Conservation (phyloP, 768 basidiomycete species). For the Tricholoma furcatifolium region DNA sequence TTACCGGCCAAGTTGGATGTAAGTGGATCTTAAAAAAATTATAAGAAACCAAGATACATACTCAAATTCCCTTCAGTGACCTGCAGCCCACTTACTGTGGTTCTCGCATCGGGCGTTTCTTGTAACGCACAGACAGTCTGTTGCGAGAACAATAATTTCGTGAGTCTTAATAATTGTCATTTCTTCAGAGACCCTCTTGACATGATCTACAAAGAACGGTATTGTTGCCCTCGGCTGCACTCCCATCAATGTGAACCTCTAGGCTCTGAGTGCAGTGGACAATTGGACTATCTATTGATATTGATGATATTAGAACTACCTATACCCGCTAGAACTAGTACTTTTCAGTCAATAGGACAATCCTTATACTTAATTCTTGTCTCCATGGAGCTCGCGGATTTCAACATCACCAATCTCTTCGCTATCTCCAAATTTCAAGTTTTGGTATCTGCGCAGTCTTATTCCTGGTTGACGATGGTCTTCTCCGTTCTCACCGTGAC, state of each 20-base stretch:
- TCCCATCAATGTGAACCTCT: slow-evolving; percentile 8
- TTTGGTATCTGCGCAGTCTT: too few relatives aligned
- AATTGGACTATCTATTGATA: too few relatives aligned
- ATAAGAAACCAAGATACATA: too few relatives aligned
- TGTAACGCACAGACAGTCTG: not conserved
- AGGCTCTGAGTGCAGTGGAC: not conserved
- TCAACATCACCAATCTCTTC: too few relatives aligned
- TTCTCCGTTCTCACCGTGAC: too few relatives aligned
- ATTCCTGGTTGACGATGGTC: too few relatives aligned
- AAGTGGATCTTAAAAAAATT: not conserved
- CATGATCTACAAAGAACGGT: not conserved
- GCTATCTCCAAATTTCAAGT: too few relatives aligned
- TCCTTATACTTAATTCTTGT: too few relatives aligned
- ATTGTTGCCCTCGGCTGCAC: slow-evolving; percentile 5
- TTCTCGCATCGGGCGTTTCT: not conserved
- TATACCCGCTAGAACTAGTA: too few relatives aligned
- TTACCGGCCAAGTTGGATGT: not conserved
- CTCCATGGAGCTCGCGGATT: too few relatives aligned
- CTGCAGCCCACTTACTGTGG: not conserved
- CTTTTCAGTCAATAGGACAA: too few relatives aligned
- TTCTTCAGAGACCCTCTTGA: not conserved
- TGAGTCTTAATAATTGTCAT: not conserved
- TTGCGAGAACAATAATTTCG: slow-evolving; percentile 2
- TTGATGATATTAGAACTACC: too few relatives aligned
- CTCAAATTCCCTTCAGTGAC: not conserved